These are phyloP conservation scores for Rhizoctonia solani DNA, from an alignment of 1,284 basidiomycete genomes.

Conservation along the genomic window DNA sequence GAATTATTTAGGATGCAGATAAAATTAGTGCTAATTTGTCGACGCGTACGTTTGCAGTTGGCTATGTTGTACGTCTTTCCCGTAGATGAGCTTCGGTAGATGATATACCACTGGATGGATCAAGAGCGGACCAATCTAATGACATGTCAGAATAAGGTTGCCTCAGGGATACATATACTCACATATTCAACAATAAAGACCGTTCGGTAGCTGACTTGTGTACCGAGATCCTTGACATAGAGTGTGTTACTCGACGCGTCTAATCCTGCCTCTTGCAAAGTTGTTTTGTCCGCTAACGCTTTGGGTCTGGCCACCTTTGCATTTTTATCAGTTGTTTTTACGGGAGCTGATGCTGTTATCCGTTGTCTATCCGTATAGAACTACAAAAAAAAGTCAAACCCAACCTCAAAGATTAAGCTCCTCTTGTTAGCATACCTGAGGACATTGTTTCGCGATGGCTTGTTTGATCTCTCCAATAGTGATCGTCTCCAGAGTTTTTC, in stretches of 20 bases:
- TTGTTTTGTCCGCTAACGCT: constrained; percentile 11
- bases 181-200: constrained; percentile 93
- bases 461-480: constrained; percentile 66
- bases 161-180: constrained; percentile 44
- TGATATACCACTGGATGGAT: constrained; percentile 90
- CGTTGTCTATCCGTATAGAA: constrained; percentile 19
- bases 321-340: constrained; percentile 9
- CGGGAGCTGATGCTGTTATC: constrained; percentile 9
- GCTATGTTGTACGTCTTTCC: constrained; percentile 70
- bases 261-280: constrained; percentile 11
- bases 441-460: constrained; percentile 59
- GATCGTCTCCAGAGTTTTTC: constrained; percentile 50
- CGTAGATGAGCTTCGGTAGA: constrained; percentile 70
- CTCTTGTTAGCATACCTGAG: constrained; percentile 46
- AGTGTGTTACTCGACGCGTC: constrained; percentile 51
- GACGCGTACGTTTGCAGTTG: no score
- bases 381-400: not conserved
- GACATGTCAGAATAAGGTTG: constrained; percentile 12
- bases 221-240: constrained; percentile 84
- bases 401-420: not conserved
- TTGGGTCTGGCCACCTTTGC: not conserved
- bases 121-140: constrained; percentile 82
- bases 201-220: constrained; percentile 83
- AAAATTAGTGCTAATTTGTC: constrained; percentile 58
- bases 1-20: not conserved